A percentile compares a stretch with the other conserved stretches of the same genome.
phyloP scores from a whole-genome alignment of 2,329 filamentous ascomycete species.

The Phoma sp. region DNA sequence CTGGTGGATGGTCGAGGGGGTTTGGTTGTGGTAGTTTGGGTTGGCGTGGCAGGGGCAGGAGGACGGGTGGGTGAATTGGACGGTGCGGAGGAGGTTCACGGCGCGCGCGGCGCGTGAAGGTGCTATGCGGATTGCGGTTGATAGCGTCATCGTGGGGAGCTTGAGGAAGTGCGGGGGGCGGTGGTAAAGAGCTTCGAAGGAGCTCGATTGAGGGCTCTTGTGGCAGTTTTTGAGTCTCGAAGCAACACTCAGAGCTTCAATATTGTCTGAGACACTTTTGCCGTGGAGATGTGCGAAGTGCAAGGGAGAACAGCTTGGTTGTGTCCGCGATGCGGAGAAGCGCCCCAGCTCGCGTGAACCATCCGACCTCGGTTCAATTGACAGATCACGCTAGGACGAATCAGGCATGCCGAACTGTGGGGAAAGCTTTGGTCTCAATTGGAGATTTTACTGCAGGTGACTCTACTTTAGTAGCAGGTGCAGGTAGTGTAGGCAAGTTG shows the following conservation, averaged over 20 bases:
- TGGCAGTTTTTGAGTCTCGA: neutral
- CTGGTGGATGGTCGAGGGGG: slow-evolving; percentile 53
- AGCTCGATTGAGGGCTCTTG: neutral
- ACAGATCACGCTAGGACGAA: neutral
- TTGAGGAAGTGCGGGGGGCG: neutral
- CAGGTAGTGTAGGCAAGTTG: too few species aligned
- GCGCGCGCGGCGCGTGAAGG: slow-evolving; percentile 64
- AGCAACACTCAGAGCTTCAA: neutral
- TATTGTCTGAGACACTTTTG: neutral
- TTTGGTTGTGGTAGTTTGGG: slow-evolving; percentile 71
- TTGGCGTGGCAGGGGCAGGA: slow-evolving; percentile 96
- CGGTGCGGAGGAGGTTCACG: slow-evolving; percentile 78
- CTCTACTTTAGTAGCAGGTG: too few species aligned
- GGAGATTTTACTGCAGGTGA: too few species aligned
- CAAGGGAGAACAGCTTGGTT: neutral
- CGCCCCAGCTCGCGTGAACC: slow-evolving; percentile 3
- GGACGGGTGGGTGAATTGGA: slow-evolving; percentile 88
- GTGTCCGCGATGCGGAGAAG: slow-evolving; percentile 11
- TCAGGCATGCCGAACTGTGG: slow-evolving; percentile 12
- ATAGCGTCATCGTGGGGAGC: slow-evolving; percentile 12
- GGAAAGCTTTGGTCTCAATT: neutral
- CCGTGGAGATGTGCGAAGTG: slow-evolving; percentile 7
- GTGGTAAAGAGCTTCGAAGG: neutral
- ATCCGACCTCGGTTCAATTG: slow-evolving; percentile 10
- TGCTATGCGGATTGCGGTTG: slow-evolving; percentile 37